Evolutionary conservation across 2,329 filamentous ascomycete genomes (phyloP), one percentile per base, ranked within the genome.

Genomic region (Colletotrichum kahawae): DNA sequence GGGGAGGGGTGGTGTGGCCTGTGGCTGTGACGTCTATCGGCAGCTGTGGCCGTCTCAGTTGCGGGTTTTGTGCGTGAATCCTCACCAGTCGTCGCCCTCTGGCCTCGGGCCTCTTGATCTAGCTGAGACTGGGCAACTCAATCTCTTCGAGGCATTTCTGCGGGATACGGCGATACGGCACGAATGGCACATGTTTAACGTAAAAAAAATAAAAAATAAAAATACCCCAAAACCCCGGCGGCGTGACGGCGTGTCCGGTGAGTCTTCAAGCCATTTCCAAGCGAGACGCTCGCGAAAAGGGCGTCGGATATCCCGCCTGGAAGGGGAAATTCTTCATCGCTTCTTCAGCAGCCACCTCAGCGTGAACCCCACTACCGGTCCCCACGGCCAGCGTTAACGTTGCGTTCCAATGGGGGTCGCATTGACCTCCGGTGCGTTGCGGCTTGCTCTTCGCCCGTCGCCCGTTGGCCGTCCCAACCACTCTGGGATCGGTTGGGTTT

Each of bases 51-150:
- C 71, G 68, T 56, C 64, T 67, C 63, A 36, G 21, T 75, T 75
- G 72, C 69, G 72, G 56, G 38, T 59, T 75, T 75, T 75, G 63
- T 72, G 72, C 72, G 69, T 68, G 31, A 68, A 36, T 72, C 72
- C 48, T 67, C 13, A 62, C 72, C 72, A 72, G 24, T 75, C 69
- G 54, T 38, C 51, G 21, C 9, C 33, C 24, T 51, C 4, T 21
- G 43, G n/a, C n/a, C n/a, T 51, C 12, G n/a, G 34, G 14, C 14
- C 21, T 34, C 36, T 64, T 63, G 72, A 59, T 71, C 62, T 59
- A 75, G 56, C 56, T 67, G 68, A 67, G 71, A 74, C 33, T 33
- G 24, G 34, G n/a, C 43, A 16, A 24, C 63, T 56, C 34, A 27
- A 51, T 66, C 31, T 60, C 16, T 43, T 66, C 10, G 69, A 75